phyloP scores from a whole-genome alignment of 2,329 filamentous ascomycete species.

The Dothidotthia symphoricarpi region DNA sequence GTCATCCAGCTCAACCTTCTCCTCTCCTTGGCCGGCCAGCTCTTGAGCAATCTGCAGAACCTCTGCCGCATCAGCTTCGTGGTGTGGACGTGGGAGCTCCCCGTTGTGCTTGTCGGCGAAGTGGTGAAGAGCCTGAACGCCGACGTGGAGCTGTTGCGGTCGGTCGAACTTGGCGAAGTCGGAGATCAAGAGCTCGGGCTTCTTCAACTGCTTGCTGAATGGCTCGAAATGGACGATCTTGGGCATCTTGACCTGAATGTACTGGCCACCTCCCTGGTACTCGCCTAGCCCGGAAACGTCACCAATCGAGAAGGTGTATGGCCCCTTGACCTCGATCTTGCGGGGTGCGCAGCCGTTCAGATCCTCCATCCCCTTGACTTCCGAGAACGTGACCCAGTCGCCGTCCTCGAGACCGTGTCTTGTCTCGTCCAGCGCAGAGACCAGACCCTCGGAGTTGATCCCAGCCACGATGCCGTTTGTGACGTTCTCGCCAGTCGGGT shows the following conservation, averaged over 20 bases:
- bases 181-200: conserved; percentile 85
- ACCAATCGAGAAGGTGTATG: conserved; percentile 96
- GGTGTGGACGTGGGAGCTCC: conserved; percentile 76
- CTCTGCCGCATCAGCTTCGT: conserved; percentile 77
- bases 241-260: conserved; percentile 97
- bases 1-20: conserved; percentile 82
- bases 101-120: conserved; percentile 72
- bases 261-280: conserved; percentile 86
- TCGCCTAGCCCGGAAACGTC: conserved; percentile 83
- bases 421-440: conserved; percentile 91
- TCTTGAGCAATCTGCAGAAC: conserved; percentile 72
- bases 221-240: conserved; percentile 87
- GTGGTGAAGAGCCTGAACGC: conserved; percentile 86
- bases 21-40: conserved; percentile 64
- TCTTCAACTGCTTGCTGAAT: conserved; percentile 73
- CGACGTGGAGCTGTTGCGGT: conserved; percentile 85
- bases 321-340: conserved; percentile 88
- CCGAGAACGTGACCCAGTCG: conserved; percentile 92
- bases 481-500: conserved; percentile 86
- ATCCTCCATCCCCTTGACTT: conserved; percentile 86
- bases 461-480: conserved; percentile 84
- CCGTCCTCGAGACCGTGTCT: conserved; percentile 94
- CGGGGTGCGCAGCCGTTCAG: conserved; percentile 81
- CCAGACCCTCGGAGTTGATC: conserved; percentile 84
- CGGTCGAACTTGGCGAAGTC: conserved; percentile 98